Base-by-base conservation (phyloP, 208 protist genomes). In the Strigomonas culicis region DNA sequence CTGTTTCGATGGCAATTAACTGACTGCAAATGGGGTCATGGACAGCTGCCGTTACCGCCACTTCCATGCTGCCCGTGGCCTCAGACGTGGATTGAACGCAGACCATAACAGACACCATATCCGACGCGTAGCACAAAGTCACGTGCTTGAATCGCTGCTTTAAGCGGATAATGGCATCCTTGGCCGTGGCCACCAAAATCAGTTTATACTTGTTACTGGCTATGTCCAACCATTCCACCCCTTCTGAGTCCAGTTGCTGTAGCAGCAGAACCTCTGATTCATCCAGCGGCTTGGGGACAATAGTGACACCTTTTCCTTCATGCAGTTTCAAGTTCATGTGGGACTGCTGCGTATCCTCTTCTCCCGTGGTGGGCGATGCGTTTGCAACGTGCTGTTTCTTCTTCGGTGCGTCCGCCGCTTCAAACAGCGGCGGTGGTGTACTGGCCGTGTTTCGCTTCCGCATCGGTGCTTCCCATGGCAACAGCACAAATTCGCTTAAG, bases 391-490 rank as follows among this genome's bases (percentile, higher is more conserved):
- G 47, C 22, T 24, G 30, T 46, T 41, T 24, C 22, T 25, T 67
- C 51, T 32, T 60, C 46, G 6, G 56, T 47, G 19, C 51, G 4
- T 1, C 56, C 8, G 6, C 36, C 31, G 19, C 11, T 53, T 56
- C n/a, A n/a, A n/a, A n/a, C n/a, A n/a, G n/a, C n/a, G n/a, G n/a
- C n/a, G n/a, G n/a, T n/a, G 34, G 32, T 21, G 47, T 63, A 0
- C 34, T 63, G 36, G 27, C 43, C 2, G 31, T 8, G 21, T 63
- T 64, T 11, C 7, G 28, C 0, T 51, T 60, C 1, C 36, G 39
- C 13, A 90, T 67, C 7, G 90, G 82, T 0, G 76, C 66, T 34
- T 93, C 86, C 75, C 79, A 86, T 27, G 90, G 82, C 34, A 95
- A 72, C 44, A 70, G 65, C 15, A 52, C 47, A 27, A 90, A 68